Percentiles rank a stretch among this genome's conserved stretches.
These are phyloP conservation scores for Pseudocercospora macadamiae DNA, from an alignment of 2,329 filamentous ascomycete species.

Conservation along the genomic window DNA sequence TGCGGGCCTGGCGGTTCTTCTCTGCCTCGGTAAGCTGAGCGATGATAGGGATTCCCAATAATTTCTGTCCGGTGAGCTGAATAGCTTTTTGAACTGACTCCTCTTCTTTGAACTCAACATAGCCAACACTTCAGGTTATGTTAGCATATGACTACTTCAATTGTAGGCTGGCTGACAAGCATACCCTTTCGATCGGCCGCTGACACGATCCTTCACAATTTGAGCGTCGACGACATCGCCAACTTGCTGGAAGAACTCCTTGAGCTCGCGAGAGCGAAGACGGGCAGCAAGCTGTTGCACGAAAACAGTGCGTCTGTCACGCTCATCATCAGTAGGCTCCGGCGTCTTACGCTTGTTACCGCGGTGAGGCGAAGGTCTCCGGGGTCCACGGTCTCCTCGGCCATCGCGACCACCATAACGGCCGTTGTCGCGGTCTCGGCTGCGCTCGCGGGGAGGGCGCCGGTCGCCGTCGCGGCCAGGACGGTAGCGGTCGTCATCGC, in stretches of 20 bases:
- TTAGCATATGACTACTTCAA: constrained; percentile 37
- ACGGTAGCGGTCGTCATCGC: constrained; percentile 43
- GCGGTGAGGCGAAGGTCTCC: constrained; percentile 44
- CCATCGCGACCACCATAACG: constrained; percentile 65
- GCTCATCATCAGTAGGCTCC: constrained; percentile 88
- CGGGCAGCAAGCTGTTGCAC: constrained; percentile 97
- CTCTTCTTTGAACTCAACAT: constrained; percentile 98
- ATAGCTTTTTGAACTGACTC: constrained; percentile 91
- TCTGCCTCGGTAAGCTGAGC: constrained; percentile 98
- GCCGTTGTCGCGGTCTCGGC: constrained; percentile 52
- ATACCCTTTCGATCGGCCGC: constrained; percentile 95
- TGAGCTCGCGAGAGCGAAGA: constrained; percentile 87
- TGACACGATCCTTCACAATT: constrained; percentile 97
- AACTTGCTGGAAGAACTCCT: constrained; percentile 93
- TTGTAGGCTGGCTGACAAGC: constrained; percentile 38
- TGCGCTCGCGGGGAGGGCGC: constrained; percentile 58
- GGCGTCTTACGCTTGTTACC: constrained; percentile 56
- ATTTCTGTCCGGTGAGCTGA: constrained; percentile 97
- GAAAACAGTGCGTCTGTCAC: constrained; percentile 94
- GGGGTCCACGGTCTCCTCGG: constrained; percentile 39
- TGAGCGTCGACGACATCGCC: constrained; percentile 95
- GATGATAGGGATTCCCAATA: constrained; percentile 98
- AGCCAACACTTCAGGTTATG: constrained; percentile 75
- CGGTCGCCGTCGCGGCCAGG: constrained; percentile 58
- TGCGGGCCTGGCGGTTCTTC: constrained; percentile 96